Base-by-base conservation (phyloP, 371 early-diverging fungal genomes). In the Blakeslea trispora region DNA sequence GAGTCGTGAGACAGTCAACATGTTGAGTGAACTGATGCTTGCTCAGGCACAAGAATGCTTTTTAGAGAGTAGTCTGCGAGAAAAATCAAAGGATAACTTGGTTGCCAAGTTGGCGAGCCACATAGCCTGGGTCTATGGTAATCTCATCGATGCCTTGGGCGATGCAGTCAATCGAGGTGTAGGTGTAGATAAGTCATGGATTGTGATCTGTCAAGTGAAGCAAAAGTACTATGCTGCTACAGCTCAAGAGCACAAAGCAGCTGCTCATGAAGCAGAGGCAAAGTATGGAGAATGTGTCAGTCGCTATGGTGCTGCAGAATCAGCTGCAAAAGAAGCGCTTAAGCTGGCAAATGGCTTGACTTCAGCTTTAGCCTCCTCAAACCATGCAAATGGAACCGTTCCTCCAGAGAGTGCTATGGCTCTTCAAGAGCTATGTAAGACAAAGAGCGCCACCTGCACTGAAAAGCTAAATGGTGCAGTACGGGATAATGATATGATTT, bases 11-110 rank as follows among this genome's bases (percentile, higher is more conserved):
- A 88, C 92, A 0, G 89, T 97, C 54, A 91, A 91, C 53, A 75
- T 91, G 57, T 71, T 97, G 32, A 81, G 81, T 14, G 85, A 91
- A 23, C 70, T 95, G 35, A 93, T 94, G 93, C 79, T 97, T 44
- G 93, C 92, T 0, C 96, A 97, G 72, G 96, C 97, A 0, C 98
- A 98, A 57, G 98, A 98, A 72, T 88, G 91, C 58, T 91, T 94
- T 54, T 59, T 94, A 45, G 94, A 93, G 66, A 94, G 91, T 66
- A 85, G 91, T 21, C 61, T 92, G 11, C 69, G 86, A 2, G 95
- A 94, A 63, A 91, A 90, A 75, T 94, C 94, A 66, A 90, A 88
- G 65, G 88, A 87, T 19, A 79, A 83, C 2, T 72, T 96, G 23
- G 82, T 93, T 34, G 88, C 94, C 19, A 95, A 96, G 63, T 76